Base-by-base conservation (phyloP, 2,329 filamentous ascomycete species). In the Bisporella sp. region DNA sequence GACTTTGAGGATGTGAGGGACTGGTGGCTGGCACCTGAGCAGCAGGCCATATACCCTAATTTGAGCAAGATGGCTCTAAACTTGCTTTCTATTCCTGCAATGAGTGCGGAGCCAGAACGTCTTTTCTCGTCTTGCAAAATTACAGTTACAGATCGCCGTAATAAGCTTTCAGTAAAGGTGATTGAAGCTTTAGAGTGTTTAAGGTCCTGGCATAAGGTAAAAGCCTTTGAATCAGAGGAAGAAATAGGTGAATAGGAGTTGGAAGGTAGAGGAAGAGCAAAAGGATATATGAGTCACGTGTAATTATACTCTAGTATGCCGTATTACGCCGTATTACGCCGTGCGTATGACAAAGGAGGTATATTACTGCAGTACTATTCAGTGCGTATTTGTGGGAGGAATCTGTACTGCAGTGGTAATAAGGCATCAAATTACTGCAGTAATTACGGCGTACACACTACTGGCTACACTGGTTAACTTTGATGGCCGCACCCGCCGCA, bases 141-240 rank as follows among this genome's bases (percentile, higher is more conserved):
- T 21, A 30, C 44, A 35, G 13, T 39, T 39, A 11, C 35, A 39
- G 35, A 39, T 39, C 35, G 35, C 35, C 35, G 35, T 13, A 39
- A 39, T 13, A 8, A 21, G 41, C 11, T 42, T 42, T n/a, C 11
- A 8, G 21, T 42, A 8, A 29, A 21, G 11, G 21, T 29, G 28
- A 29, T 42, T 42, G 41, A 42, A 42, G 41, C 41, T 4, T n/a
- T 42, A 42, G 41, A 42, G 41, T 42, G 41, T 42, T n/a, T 42
- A 42, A 9, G 28, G 41, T 42, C 41, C 3, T 42, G 13, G 41
- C 13, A 29, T 42, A 9, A 42, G 4, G 12, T 42, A 8, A 9
- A 42, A 42, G 28, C 11, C 9, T 42, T 21, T 21, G 21, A 42
- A n/a, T n/a, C 13, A 21, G 41, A 42, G 21, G 41, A 29, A 11